These are phyloP conservation scores for Botrytis paeoniae DNA, from an alignment of 2,329 filamentous ascomycete genomes.

Conservation along the genomic window DNA sequence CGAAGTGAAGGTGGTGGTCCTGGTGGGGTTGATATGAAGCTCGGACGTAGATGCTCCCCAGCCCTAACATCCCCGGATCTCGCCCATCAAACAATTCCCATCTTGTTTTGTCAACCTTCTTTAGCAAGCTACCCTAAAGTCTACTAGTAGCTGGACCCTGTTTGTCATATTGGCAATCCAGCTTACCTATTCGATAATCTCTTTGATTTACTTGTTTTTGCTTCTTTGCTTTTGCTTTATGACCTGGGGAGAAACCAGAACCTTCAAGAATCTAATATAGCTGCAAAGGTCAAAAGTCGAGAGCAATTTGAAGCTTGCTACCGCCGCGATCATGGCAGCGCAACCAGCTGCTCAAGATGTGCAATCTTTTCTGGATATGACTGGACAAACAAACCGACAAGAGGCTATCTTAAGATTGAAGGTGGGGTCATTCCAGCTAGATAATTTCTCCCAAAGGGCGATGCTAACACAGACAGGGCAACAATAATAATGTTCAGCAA, in stretches of 20 bases:
- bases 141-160: neutral
- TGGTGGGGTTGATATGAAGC: neutral
- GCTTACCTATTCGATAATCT: neutral
- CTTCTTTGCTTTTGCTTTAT: constrained; percentile 6
- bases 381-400: constrained; percentile 13
- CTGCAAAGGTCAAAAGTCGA: constrained; percentile 1
- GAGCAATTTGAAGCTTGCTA: neutral
- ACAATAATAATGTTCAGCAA: constrained; percentile 47
- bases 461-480: constrained; percentile 39
- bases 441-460: neutral
- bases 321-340: constrained; percentile 4
- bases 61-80: neutral
- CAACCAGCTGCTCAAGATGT: constrained; percentile 20
- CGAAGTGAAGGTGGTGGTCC: neutral
- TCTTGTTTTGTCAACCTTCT: neutral
- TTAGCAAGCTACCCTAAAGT: neutral
- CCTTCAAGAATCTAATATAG: neutral
- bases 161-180: neutral
- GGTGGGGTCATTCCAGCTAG: neutral
- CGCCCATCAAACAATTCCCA: neutral
- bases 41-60: neutral
- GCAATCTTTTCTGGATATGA: constrained; percentile 15
- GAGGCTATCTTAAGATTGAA: constrained; percentile 18
- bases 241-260: neutral
- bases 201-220: neutral